Conservation (phyloP, 441 rosid species). For the Omphalea diandra region DNA sequence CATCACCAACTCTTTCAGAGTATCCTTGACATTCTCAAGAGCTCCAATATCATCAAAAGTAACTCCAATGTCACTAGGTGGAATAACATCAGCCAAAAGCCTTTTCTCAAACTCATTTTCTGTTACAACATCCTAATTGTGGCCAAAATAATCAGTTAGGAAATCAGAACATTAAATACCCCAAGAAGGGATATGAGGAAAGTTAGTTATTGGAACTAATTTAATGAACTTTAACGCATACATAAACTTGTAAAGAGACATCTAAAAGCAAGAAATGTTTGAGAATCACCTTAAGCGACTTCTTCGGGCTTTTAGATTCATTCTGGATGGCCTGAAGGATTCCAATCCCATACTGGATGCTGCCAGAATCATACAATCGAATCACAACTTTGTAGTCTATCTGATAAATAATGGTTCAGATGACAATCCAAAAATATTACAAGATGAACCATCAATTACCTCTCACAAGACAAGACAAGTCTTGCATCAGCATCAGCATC, state of each 20-base stretch:
- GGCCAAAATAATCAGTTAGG: slow-evolving; percentile 22
- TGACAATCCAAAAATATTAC: slow-evolving; percentile 22
- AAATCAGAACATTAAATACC: slow-evolving; percentile 2
- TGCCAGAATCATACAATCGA: slow-evolving; percentile 46
- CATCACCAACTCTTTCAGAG: slow-evolving; percentile 93
- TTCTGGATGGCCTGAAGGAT: slow-evolving; percentile 70
- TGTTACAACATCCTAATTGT: slow-evolving; percentile 77
- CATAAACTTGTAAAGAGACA: neutral
- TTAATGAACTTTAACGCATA: neutral
- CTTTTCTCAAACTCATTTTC: slow-evolving; percentile 97
- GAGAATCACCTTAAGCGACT: slow-evolving; percentile 71
- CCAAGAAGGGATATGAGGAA: neutral
- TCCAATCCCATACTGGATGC: slow-evolving; percentile 73
- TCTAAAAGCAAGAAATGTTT: slow-evolving; percentile 5
- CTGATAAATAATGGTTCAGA: slow-evolving; percentile 22
- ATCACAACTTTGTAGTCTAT: slow-evolving; percentile 28
- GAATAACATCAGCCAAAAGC: slow-evolving; percentile 88
- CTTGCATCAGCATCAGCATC: slow-evolving; percentile 53
- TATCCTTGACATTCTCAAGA: slow-evolving; percentile 91
- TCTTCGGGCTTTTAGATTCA: slow-evolving; percentile 76
- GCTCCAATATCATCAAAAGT: slow-evolving; percentile 93
- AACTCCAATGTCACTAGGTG: slow-evolving; percentile 91
- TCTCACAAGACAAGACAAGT: slow-evolving; percentile 65
- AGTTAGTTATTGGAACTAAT: neutral
- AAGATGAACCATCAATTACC: slow-evolving; percentile 48